Conservation (phyloP, 2,329 filamentous ascomycete genomes). For the Xylariomycetidae sp. region DNA sequence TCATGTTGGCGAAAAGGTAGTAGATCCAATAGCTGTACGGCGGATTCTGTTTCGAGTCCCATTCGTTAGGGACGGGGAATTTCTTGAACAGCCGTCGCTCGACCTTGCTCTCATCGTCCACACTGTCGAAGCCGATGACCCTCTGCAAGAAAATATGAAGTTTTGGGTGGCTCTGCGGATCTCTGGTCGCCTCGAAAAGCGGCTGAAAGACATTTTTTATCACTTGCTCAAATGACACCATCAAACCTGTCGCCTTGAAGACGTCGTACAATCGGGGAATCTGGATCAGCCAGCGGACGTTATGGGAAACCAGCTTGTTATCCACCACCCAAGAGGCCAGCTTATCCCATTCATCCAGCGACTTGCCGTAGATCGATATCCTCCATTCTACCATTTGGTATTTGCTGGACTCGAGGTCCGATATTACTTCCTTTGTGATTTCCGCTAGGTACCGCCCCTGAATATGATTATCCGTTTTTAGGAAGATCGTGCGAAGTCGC, state of each 20-base stretch:
- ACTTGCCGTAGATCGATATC: conserved; percentile 92
- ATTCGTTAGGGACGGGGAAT: conserved; percentile 83
- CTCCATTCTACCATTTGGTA: conserved; percentile 99
- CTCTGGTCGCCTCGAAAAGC: conserved; percentile 87
- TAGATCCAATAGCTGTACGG: conserved; percentile 99
- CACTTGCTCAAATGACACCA: conserved; percentile 87
- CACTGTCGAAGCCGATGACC: conserved; percentile 94
- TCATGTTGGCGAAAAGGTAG: conserved; percentile 90
- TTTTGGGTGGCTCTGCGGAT: conserved; percentile 83
- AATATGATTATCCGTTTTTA: conserved; percentile 98
- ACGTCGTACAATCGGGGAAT: conserved; percentile 93
- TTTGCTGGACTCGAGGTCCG: conserved; percentile 95
- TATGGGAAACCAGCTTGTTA: conserved; percentile 96
- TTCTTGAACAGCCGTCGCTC: conserved; percentile 94
- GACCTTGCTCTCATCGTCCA: conserved; percentile 96
- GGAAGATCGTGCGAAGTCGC: conserved; percentile 90
- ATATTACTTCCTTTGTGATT: conserved; percentile 96
- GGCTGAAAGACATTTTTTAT: conserved; percentile 90
- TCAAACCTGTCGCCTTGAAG: conserved; percentile 82
- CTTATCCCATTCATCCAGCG: conserved; percentile 94
- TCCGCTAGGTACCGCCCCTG: conserved; percentile 93
- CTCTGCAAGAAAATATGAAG: conserved; percentile 91
- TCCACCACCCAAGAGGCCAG: conserved; percentile 95
- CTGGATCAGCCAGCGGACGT: conserved; percentile 95
- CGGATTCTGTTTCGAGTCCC: conserved; percentile 91